A percentile compares a stretch with the other conserved stretches of the same genome.
Evolutionary conservation across 495 filamentous ascomycete species (phyloP).

Genomic region (Podospora bellae-mahoneyi): DNA sequence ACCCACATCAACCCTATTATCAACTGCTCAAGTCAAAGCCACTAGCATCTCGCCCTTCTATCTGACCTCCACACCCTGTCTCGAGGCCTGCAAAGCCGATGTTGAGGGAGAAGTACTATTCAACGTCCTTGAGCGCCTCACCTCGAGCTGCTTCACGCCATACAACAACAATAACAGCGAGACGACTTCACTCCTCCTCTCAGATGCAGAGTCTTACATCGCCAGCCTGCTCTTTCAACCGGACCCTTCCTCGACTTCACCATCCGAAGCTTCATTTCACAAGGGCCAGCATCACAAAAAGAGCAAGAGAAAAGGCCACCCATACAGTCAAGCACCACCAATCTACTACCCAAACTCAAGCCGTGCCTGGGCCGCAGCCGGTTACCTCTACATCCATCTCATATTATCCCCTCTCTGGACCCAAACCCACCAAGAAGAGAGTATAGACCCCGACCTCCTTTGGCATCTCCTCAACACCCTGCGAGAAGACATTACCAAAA

Average conservation of each 20-base stretch:
- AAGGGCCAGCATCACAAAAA: not conserved
- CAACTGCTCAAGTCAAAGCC: constrained; percentile 18
- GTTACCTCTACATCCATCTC: constrained; percentile 27
- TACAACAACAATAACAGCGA: not conserved
- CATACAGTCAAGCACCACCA: constrained; percentile 9
- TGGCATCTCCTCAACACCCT: constrained; percentile 21
- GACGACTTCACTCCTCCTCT: constrained; percentile 10
- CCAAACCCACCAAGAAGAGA: not conserved
- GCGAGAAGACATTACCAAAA: constrained; percentile 18
- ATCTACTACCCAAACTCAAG: constrained; percentile 18
- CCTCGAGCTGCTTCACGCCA: not conserved
- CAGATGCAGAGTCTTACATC: constrained; percentile 25
- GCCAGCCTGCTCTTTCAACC: constrained; percentile 25
- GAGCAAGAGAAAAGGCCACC: not conserved
- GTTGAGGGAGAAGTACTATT: constrained; percentile 23
- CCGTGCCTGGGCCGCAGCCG: constrained; percentile 28
- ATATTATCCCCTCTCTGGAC: constrained; percentile 16
- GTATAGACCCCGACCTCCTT: constrained; percentile 17
- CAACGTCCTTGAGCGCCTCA: constrained; percentile 22
- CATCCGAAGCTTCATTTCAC: not conserved
- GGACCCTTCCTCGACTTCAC: not conserved
- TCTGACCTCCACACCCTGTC: constrained; percentile 15
- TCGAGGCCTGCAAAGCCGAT: constrained; percentile 29
- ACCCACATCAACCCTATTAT: constrained; percentile 17
- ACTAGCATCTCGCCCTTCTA: constrained; percentile 27